These are phyloP conservation scores for Colletotrichum sidae DNA, from an alignment of 2,329 filamentous ascomycete genomes.

Conservation along the genomic window DNA sequence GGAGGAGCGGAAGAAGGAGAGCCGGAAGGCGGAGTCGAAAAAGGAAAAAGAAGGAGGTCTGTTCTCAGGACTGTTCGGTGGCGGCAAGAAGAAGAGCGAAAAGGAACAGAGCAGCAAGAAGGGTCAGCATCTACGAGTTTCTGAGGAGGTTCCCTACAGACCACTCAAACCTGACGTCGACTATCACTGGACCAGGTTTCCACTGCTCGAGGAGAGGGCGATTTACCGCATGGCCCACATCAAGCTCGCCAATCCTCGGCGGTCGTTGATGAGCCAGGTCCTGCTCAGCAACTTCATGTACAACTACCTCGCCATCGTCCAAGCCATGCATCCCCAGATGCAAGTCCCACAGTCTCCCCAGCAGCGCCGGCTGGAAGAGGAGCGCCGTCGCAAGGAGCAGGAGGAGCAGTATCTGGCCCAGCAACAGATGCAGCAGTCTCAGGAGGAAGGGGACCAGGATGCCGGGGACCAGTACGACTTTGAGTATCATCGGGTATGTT, in stretches of 20 bases:
- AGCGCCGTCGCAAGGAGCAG: constrained; percentile 61
- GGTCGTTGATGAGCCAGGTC: constrained; percentile 93
- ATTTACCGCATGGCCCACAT: constrained; percentile 99
- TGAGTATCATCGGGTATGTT: constrained; percentile 64
- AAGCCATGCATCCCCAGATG: constrained; percentile 98
- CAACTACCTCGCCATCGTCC: constrained; percentile 96
- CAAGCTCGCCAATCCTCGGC: constrained; percentile 96
- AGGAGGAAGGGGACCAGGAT: constrained; percentile 57
- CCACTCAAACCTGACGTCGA: constrained; percentile 87
- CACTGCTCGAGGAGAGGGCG: constrained; percentile 92
- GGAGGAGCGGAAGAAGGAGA: constrained; percentile 86
- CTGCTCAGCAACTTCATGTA: constrained; percentile 99
- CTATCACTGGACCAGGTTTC: constrained; percentile 96
- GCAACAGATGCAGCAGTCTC: constrained; percentile 56
- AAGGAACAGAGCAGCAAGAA: constrained; percentile 82
- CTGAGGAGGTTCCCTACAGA: constrained; percentile 80
- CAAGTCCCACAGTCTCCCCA: constrained; percentile 88
- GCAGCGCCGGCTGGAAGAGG: constrained; percentile 71
- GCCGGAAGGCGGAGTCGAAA: constrained; percentile 81
- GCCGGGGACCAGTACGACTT: constrained; percentile 63
- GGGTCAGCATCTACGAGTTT: constrained; percentile 77
- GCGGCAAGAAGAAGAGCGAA: constrained; percentile 87
- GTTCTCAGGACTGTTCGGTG: constrained; percentile 94
- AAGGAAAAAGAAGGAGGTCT: constrained; percentile 93
- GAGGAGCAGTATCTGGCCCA: constrained; percentile 61